Percentiles rank a stretch among this genome's conserved stretches.
These are phyloP conservation scores for Chytridiales sp. DNA, from an alignment of 371 early-diverging fungal species.

Conservation along the genomic window DNA sequence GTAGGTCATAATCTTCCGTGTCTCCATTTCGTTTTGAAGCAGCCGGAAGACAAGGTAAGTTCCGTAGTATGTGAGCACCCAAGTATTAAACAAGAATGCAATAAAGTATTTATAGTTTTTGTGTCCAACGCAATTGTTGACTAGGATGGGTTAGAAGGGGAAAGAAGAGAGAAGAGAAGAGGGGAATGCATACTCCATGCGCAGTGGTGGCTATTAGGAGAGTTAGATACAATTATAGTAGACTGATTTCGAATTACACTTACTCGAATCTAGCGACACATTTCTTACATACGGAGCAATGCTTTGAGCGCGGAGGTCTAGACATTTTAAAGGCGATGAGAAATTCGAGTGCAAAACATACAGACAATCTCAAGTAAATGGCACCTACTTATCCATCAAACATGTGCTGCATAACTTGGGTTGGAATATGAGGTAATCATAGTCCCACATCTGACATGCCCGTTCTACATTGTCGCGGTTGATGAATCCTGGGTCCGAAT, in stretches of 20 bases:
- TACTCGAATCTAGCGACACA: constrained; percentile 47
- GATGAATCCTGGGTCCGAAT: constrained; percentile 41
- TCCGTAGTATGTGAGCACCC: constrained; percentile 33
- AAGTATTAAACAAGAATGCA: constrained; percentile 61
- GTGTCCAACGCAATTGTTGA: constrained; percentile 79
- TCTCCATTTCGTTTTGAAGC: constrained; percentile 27
- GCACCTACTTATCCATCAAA: constrained; percentile 39
- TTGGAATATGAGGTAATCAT: constrained; percentile 44
- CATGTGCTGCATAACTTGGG: constrained; percentile 46
- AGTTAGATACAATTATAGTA: neutral
- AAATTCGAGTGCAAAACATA: neutral
- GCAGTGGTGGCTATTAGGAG: constrained; percentile 44
- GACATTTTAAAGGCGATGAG: neutral
- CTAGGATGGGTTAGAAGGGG: constrained; percentile 14
- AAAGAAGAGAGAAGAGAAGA: neutral
- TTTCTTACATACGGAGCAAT: constrained; percentile 46
- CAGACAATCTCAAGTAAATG: too few species aligned
- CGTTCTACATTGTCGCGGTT: constrained; percentile 31
- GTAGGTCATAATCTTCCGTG: constrained; percentile 14
- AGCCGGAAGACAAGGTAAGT: constrained; percentile 31
- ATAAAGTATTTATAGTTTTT: constrained; percentile 79
- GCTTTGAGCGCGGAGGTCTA: constrained; percentile 54
- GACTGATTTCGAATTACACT: constrained; percentile 7
- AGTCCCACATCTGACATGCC: constrained; percentile 32
- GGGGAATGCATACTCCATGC: constrained; percentile 41